A percentile compares a stretch with the other conserved stretches of the same genome.
These are phyloP conservation scores for Magnaporthiopsis incrustans DNA, from an alignment of 2,329 filamentous ascomycete species.

Conservation along the genomic window DNA sequence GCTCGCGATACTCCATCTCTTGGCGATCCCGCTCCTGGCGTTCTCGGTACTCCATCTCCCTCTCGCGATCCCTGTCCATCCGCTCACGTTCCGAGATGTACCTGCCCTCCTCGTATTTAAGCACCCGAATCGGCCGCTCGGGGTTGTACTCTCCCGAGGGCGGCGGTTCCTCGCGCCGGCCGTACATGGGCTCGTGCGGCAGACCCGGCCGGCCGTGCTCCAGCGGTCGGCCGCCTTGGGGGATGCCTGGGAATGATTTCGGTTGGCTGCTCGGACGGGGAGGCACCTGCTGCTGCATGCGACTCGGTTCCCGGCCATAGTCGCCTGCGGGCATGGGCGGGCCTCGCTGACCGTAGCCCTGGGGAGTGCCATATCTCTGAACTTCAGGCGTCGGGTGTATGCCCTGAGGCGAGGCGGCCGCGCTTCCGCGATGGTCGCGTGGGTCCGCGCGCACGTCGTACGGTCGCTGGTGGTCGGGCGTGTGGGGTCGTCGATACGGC, in stretches of 20 bases:
- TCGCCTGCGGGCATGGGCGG: constrained; percentile 38
- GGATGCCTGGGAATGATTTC: constrained; percentile 36
- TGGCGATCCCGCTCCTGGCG: constrained; percentile 18
- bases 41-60: constrained; percentile 33
- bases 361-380: constrained; percentile 52
- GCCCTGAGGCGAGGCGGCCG: constrained; percentile 40
- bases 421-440: constrained; percentile 31
- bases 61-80: constrained; percentile 27
- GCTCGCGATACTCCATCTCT: constrained; percentile 24
- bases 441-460: constrained; percentile 36
- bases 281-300: constrained; percentile 28
- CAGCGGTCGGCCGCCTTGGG: constrained; percentile 32
- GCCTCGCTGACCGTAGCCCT: constrained; percentile 43
- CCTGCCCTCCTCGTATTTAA: constrained; percentile 46
- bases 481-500: constrained; percentile 59
- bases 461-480: constrained; percentile 58
- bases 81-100: constrained; percentile 42
- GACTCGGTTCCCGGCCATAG: constrained; percentile 31
- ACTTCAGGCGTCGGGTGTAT: constrained; percentile 49
- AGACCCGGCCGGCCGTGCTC: constrained; percentile 35
- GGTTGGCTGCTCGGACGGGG: constrained; percentile 45
- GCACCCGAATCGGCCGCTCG: constrained; percentile 34
- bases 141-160: constrained; percentile 42
- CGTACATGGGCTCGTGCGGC: constrained; percentile 30
- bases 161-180: constrained; percentile 39